Base-by-base conservation (phyloP, 495 filamentous ascomycete genomes). In the Filosporella fistucella region DNA sequence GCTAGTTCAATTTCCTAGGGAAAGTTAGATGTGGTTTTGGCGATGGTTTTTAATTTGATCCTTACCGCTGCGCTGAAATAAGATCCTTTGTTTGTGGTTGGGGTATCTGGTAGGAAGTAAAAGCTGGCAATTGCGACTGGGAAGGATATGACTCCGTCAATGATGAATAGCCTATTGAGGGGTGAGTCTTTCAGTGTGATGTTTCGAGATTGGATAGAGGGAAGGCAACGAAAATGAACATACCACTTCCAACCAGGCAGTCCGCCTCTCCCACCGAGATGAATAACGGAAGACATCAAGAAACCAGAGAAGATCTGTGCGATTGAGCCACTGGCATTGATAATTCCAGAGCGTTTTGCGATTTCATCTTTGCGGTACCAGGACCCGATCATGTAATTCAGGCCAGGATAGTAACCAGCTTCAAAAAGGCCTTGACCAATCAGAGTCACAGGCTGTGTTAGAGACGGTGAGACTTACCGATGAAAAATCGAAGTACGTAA, bases 101-200 rank as follows among this genome's bases (percentile, higher is more conserved):
- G 35, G n/a, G 35, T 39, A 29, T 67, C 63, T 13, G 71, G 71
- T 41, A 76, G 64, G 32, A 72, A 51, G 17, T 61, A 63, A 37
- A 65, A 61, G 43, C 64, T 67, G 1, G 68, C 47, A 7, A 69
- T 44, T 3, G 69, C 81, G 9, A 88, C 71, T 16, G 81, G n/a
- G 2, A 86, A 35, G 8, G 79, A 69, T 11, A 75, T 68, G 14
- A 82, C 76, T 41, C 85, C 82, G 38, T 81, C 71, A n/a, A 85
- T 67, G 45, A 86, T 82, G 59, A 85, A 59, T 9, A 59, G 58
- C 63, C 63, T 63, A 42, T 56, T 52, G 61, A 61, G 63, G 16
- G n/a, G n/a, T n/a, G n/a, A n/a, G n/a, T n/a, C n/a, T n/a, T n/a
- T n/a, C n/a, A n/a, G n/a, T n/a, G n/a, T n/a, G n/a, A n/a, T n/a